Evolutionary conservation across 495 filamentous ascomycete species (phyloP).

Genomic region (Aspergillus conjunctus): DNA sequence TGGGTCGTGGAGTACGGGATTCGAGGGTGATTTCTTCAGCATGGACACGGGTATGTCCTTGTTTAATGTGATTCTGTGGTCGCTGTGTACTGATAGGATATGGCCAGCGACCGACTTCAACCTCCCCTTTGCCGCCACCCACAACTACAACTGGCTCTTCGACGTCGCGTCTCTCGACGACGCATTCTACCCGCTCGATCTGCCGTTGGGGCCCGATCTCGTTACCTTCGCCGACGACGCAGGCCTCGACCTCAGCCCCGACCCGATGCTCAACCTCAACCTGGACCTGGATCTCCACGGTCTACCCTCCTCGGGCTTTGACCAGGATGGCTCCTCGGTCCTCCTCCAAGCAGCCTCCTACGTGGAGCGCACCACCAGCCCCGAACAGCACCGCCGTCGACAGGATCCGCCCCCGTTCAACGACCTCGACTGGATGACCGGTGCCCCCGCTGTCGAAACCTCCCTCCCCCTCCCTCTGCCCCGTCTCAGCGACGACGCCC

Average conservation of each 20-base stretch:
- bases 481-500: constrained; percentile 35
- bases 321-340: constrained; percentile 20
- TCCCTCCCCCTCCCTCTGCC: constrained; percentile 24
- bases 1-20: constrained; percentile 33
- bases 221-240: constrained; percentile 23
- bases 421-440: constrained; percentile 41
- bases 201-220: constrained; percentile 32
- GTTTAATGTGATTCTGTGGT: not conserved
- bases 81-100: not conserved
- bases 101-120: constrained; percentile 54
- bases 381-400: not conserved
- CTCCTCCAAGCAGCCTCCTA: constrained; percentile 24
- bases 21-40: constrained; percentile 32
- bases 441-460: constrained; percentile 19
- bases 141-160: constrained; percentile 61
- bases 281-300: not conserved
- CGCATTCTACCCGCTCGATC: constrained; percentile 38
- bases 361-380: constrained; percentile 15
- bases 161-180: constrained; percentile 43
- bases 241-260: constrained; percentile 12
- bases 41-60: constrained; percentile 35
- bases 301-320: not conserved
- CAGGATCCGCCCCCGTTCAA: constrained; percentile 12
- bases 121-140: constrained; percentile 57
- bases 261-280: constrained; percentile 21